A percentile compares a stretch with the other conserved stretches of the same genome.
Conservation (phyloP, 495 filamentous ascomycete species). For the Aspergillus biplanus region DNA sequence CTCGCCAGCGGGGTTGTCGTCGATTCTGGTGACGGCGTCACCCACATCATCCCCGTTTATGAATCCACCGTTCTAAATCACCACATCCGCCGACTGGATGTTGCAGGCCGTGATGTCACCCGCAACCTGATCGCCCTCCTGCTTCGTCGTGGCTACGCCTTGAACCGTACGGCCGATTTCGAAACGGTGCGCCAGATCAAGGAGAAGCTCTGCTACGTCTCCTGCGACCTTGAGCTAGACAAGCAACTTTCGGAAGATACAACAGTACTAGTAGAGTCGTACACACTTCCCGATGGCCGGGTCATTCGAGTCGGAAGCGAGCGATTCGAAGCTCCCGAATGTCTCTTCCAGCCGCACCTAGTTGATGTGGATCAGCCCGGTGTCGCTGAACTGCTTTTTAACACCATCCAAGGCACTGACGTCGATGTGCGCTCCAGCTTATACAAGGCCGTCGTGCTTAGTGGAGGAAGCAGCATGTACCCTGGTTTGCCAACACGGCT, state of each 20-base stretch:
- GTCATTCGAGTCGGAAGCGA: conserved; percentile 95
- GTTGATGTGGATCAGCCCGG: conserved; percentile 98
- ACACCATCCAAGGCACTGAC: conserved; percentile 95
- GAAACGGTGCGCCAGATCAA: conserved; percentile 99
- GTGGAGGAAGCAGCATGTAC: conserved; percentile 98
- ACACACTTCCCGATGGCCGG: conserved; percentile 93
- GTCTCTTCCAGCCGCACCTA: conserved; percentile 97
- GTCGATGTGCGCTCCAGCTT: conserved; percentile 91
- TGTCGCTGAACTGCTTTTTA: conserved; percentile 96
- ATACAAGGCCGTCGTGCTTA: conserved; percentile 96
- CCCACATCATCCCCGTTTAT: conserved; percentile 97
- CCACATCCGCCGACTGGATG: conserved; percentile 89
- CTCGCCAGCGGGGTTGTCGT: conserved; percentile 95
- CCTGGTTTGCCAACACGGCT: conserved; percentile 90
- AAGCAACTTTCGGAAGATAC: conserved; percentile 96
- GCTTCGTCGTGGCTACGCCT: conserved; percentile 90
- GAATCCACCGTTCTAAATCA: conserved; percentile 97
- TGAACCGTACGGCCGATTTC: conserved; percentile 98
- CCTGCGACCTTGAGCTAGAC: conserved; percentile 96
- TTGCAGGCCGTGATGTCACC: conserved; percentile 95
- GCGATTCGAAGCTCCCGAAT: conserved; percentile 97
- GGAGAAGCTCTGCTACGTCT: conserved; percentile 99
- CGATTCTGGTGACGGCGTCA: conserved; percentile 97
- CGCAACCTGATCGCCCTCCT: conserved; percentile 95
- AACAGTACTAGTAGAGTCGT: conserved; percentile 94